Base-by-base conservation (phyloP, 768 basidiomycete species). In the Xerocomellus intermedius region DNA sequence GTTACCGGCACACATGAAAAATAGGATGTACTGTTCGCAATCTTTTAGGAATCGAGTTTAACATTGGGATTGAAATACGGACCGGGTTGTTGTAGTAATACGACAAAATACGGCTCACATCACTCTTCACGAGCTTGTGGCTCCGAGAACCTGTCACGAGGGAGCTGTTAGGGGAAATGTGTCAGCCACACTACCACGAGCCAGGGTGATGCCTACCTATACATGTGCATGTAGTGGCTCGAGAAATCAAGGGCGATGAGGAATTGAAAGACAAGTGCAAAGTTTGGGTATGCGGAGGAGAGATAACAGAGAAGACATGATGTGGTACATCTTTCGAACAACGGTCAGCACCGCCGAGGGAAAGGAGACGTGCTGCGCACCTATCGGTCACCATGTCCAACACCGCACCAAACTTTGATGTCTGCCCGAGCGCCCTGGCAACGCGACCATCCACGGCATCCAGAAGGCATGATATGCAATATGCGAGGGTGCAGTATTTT, bases 151-250 rank as follows among this genome's bases (percentile, higher is more conserved):
- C 97, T 21, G 95, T 97, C 19, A 90, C 82, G n/a, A 99, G 82
- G 32, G 96, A 96, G 66, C 96, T 99, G 54, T 17, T 19, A 17
- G 24, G 37, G 21, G 17, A 42, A n/a, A 28, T 45, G 22, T 1
- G 50, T 70, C 46, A 64, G 55, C 43, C 14, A 32, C 9, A 12
- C 12, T 8, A 14, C 13, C 26, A 36, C 6, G 12, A 19, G 22
- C 8, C 21, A 30, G 26, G 21, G 26, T 3, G 5, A 36, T 19
- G 22, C 46, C 62, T 64, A 95, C 96, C 96, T 97, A 73, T 98
- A 97, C 97, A 98, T 99, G 72, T 98, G 97, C 85, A 98, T 98
- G 74, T 98, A 98, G 73, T 98, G 97, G 62, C 93, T 96, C 64
- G 90, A 88, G 70, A 99, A 99, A 71, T 99, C 97, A 54, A 99